Base-by-base conservation (phyloP, 495 filamentous ascomycete genomes). In the Talaromyces stipitatus region DNA sequence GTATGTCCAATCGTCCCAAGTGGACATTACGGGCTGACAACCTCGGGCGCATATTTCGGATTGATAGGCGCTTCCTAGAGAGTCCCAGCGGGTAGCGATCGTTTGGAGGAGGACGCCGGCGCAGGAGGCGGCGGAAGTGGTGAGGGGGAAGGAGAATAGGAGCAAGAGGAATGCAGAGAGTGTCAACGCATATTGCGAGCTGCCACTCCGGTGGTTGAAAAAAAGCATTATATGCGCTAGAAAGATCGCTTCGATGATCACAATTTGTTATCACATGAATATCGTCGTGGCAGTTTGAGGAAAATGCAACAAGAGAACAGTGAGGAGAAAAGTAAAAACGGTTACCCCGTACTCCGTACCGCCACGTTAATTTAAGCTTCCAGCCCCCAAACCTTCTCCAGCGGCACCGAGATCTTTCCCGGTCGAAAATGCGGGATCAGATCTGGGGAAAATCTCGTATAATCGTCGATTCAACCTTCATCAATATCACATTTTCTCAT, bases 1-100 rank as follows among this genome's bases (percentile, higher is more conserved):
- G 64, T 71, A 70, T 16, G 73, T 74, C 73, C 73, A 76, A 36
- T 74, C 70, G 56, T 76, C 73, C 73, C 73, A 76, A 55, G 74
- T 72, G 2, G 73, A 67, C 12, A 76, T 61, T 11, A 71, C 74
- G 23, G 73, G 73, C 41, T 72, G 66, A 38, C 73, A 76, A 48
- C 73, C 73, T 8, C 56, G 61, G 11, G 69, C 70, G 61, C 73
- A 76, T 62, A 76, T 71, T 50, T 76, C 72, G 22, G 56, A 62
- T 60, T 76, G 72, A 56, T 74, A 76, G 50, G 41, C 73, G 50
- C 24, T 73, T 63, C 58, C 60, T 56, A 7, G 71, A 65, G 57
- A 72, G 66, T 55, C 68, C 64, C 56, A 70, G 64, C 18, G 67
- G 2, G 72, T 68, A 20, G 66, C 63, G 58, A 73, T 64, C 33